Evolutionary conservation across 495 filamentous ascomycete genomes (phyloP), one percentile per base, ranked within the genome.

Genomic region (Daldinia vernicosa): DNA sequence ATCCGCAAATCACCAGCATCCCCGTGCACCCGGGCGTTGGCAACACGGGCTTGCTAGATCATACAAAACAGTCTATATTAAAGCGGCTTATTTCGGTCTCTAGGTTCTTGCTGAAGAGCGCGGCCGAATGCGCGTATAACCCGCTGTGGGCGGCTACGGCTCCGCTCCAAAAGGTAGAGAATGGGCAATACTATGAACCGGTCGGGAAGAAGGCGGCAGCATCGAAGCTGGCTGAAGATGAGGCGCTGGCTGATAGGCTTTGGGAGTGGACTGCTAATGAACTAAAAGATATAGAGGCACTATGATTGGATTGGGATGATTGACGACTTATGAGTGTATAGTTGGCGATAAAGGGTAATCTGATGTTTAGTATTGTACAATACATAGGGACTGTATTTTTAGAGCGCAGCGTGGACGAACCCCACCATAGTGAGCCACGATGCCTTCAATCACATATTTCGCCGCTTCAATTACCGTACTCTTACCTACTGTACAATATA

Each of bases 11-110:
- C 50, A 83, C 79, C 0, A 83, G 82, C 9, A 79, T 90, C 0
- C 71, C 89, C 0, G 81, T 93, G 0, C 89, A 93, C 60, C 92
- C 93, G 0, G 92, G 92, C 6, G 70, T 88, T 0, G 86, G 93
- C 28, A 57, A 73, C 3, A 92, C 89, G 12, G 80, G 85, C 1
- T 69, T 92, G 6, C 84, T 85, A 47, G 15, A 51, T 37, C 28
- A 50, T 76, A 45, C 70, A 65, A 26, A 54, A 14, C 32, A 56
- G 12, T 39, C 40, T 27, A 12, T 61, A 65, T 7, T 33, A 12
- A 56, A 33, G 40, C 32, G 63, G 14, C 19, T 56, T 15, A 1
- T 71, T 72, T 33, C 55, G 17, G 28, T 74, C 3, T 39, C 75
- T 7, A 72, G 76, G 3, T 52, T 68, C n/a, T 67, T 79, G 11